Evolutionary conservation across 495 filamentous ascomycete genomes (phyloP).

Genomic region (Tuber melanosporum): DNA sequence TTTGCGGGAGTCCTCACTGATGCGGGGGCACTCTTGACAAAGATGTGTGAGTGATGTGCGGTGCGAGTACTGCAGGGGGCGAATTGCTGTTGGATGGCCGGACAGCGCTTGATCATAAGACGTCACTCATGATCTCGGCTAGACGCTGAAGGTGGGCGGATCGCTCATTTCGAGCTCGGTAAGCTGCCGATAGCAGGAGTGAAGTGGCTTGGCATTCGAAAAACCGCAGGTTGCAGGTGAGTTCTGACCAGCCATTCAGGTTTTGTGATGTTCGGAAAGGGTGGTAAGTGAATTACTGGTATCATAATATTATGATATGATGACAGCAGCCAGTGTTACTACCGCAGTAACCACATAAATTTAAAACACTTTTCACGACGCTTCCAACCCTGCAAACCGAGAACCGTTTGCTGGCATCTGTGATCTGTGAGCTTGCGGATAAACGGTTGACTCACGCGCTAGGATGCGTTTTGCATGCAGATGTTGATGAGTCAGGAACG

Average conservation of each 20-base stretch:
- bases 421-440: not conserved
- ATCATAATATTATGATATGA: too few relatives aligned
- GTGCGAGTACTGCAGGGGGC: not conserved
- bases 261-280: not conserved
- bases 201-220: not conserved
- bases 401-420: not conserved
- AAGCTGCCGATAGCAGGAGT: not conserved
- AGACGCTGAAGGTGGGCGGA: not conserved
- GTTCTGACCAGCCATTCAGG: not conserved
- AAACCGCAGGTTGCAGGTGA: not conserved
- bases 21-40: not conserved
- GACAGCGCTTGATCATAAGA: not conserved
- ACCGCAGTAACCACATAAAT: not conserved
- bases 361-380: not conserved
- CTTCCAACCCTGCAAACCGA: not conserved
- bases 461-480: not conserved
- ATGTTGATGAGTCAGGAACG: not conserved
- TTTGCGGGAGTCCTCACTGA: not conserved
- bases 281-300: not conserved
- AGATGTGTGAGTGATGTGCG: not conserved
- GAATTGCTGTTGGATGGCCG: not conserved
- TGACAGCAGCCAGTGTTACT: not conserved
- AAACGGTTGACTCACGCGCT: not conserved
- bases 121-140: slow-evolving; percentile 1
- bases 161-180: not conserved